These are phyloP conservation scores for Zhuliangozyma blackwelliae DNA, from an alignment of 1,139 yeast genomes.

Conservation along the genomic window DNA sequence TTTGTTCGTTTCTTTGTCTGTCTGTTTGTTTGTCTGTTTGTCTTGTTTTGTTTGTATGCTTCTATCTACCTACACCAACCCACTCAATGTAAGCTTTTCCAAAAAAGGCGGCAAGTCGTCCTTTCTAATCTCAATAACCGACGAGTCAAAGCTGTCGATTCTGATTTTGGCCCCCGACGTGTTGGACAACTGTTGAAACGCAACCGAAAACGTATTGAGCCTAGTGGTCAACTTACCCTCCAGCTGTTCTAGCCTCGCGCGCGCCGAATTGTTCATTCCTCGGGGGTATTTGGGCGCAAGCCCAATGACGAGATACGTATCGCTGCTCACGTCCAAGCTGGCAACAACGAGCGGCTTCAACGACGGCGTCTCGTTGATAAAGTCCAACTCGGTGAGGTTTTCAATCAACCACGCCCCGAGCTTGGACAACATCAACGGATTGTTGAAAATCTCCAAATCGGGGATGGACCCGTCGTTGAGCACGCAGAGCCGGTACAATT, in stretches of 20 bases:
- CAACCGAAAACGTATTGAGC: constrained; percentile 80
- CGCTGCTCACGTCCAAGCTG: constrained; percentile 66
- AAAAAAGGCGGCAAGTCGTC: constrained; percentile 86
- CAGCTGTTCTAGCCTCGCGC: constrained; percentile 31
- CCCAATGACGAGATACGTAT: constrained; percentile 86
- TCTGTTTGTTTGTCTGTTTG: no score
- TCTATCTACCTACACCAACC: neutral
- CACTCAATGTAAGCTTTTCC: constrained; percentile 55
- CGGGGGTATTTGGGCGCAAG: constrained; percentile 79
- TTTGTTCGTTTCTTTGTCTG: no score
- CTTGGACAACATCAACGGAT: constrained; percentile 80
- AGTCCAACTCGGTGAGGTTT: constrained; percentile 77
- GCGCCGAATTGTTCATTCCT: constrained; percentile 46
- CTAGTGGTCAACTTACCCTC: constrained; percentile 35
- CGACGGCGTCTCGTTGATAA: constrained; percentile 38
- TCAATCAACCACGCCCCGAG: constrained; percentile 91
- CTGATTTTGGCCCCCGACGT: constrained; percentile 84
- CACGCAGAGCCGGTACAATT: constrained; percentile 81
- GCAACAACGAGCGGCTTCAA: constrained; percentile 86
- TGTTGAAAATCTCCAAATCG: constrained; percentile 69
- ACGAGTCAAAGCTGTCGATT: constrained; percentile 90
- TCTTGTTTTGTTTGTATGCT: no score
- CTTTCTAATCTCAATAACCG: constrained; percentile 83
- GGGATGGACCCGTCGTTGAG: constrained; percentile 78
- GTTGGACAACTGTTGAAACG: constrained; percentile 81